Percentiles rank a stretch among this genome's conserved stretches.
These are phyloP conservation scores for Ganoderma lucidum DNA, from an alignment of 1,284 basidiomycete genomes.

Conservation along the genomic window DNA sequence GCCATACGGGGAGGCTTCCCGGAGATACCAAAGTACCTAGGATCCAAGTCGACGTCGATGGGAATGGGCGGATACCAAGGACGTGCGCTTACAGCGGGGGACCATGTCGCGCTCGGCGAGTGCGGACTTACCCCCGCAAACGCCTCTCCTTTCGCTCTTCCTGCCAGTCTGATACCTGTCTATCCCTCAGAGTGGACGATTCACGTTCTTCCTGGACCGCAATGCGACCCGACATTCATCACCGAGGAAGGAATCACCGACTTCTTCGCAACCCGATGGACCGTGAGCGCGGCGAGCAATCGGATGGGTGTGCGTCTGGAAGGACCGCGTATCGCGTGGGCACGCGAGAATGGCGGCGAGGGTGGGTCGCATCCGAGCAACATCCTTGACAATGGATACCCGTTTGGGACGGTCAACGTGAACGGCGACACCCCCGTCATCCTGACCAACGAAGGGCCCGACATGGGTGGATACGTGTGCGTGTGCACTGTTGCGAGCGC, in stretches of 20 bases:
- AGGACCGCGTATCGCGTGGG: slow-evolving; percentile 62
- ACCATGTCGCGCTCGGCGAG: slow-evolving; percentile 51
- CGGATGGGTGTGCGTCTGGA: slow-evolving; percentile 64
- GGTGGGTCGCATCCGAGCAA: slow-evolving; percentile 80
- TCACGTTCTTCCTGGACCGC: slow-evolving; percentile 67
- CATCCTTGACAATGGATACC: slow-evolving; percentile 75
- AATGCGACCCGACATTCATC: slow-evolving; percentile 67
- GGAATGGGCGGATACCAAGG: slow-evolving; percentile 73
- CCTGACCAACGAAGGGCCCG: slow-evolving; percentile 67
- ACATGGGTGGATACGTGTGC: slow-evolving; percentile 72
- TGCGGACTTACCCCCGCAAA: slow-evolving; percentile 37
- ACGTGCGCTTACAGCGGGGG: slow-evolving; percentile 56
- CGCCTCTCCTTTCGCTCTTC: slow-evolving; percentile 25
- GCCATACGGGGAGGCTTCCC: slow-evolving; percentile 70
- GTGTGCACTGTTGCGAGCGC: slow-evolving; percentile 59
- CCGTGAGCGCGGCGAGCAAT: slow-evolving; percentile 64
- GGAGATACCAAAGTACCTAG: slow-evolving; percentile 62
- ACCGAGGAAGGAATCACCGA: slow-evolving; percentile 52
- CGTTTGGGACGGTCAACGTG: slow-evolving; percentile 65
- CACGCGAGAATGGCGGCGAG: slow-evolving; percentile 68
- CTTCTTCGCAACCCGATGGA: slow-evolving; percentile 62
- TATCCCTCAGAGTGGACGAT: slow-evolving; percentile 62
- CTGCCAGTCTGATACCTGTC: slow-evolving; percentile 45
- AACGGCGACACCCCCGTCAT: slow-evolving; percentile 81
- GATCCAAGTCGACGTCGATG: slow-evolving; percentile 69